Evolutionary conservation across 495 filamentous ascomycete genomes (phyloP), one percentile per base, ranked within the genome.

Genomic region (Tetracladium marchalianum): DNA sequence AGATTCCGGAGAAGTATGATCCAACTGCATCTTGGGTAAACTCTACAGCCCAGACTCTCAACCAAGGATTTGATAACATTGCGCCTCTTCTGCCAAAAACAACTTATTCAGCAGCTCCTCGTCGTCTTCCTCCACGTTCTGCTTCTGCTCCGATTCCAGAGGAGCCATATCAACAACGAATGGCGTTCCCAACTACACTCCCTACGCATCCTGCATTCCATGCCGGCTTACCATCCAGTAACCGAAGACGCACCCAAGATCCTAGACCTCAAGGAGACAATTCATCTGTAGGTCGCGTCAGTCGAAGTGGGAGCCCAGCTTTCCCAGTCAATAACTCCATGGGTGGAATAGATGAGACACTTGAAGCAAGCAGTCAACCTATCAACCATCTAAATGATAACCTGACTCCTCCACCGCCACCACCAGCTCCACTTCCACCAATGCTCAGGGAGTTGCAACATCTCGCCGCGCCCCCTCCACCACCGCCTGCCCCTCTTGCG

Each of bases 371-470:
- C 43, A 61, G 53, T 44, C 58, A 61, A 15, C 42, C 41, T 4
- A 16, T 47, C 33, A 54, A 50, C 40, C 40, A 46, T 60, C 11
- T 67, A 57, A 22, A 65, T 32, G 64, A 71, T 36, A 67, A 69
- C 47, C 65, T 69, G 34, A 64, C 66, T 19, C 70, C 71, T 0
- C 71, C 72, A 8, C 71, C 71, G 5, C 71, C 73, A 1, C 70
- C 69, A 0, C 71, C 69, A 1, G 65, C 65, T 7, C 64, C 64
- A 31, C 43, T 53, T 53, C 80, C 83, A 10, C 79, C 80, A 10
- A 74, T 94, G 27, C 69, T 95, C 34, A 80, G 81, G 41, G 84
- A 95, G 52, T 76, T 94, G n/a, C 84, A 88, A 58, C 88, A 95
- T 63, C 74, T 95, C 8, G 79, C 80, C 22, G 68, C 56, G 12